A percentile compares a stretch with the other conserved stretches of the same genome.
Evolutionary conservation across 208 protist species (phyloP).

Genomic region (Endotrypanum monterogeii): DNA sequence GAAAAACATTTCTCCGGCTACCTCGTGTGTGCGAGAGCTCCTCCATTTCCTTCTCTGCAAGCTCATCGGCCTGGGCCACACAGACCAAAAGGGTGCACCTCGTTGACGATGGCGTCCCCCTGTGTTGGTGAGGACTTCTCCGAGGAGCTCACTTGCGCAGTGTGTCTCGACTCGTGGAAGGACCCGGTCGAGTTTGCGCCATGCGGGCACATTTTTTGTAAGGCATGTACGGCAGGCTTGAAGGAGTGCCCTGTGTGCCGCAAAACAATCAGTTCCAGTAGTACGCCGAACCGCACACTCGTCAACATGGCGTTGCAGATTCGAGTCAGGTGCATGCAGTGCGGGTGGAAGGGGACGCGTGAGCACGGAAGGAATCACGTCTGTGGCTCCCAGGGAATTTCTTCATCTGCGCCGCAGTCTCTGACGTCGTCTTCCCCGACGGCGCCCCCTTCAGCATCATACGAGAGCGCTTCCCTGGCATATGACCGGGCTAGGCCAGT

Average conservation of each 20-base stretch:
- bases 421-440: neutral
- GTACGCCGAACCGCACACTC: slow-evolving; percentile 62
- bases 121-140: slow-evolving; percentile 58
- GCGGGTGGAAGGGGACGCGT: slow-evolving; percentile 70
- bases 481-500: neutral
- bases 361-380: slow-evolving; percentile 32
- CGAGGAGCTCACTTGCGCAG: slow-evolving; percentile 70
- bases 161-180: slow-evolving; percentile 82
- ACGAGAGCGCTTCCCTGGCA: neutral
- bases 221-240: slow-evolving; percentile 38
- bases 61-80: no score
- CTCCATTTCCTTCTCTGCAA: no score
- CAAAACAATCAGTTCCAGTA: slow-evolving; percentile 21
- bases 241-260: slow-evolving; percentile 72
- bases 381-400: no score
- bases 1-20: no score
- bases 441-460: neutral
- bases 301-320: slow-evolving; percentile 72
- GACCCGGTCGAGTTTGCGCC: slow-evolving; percentile 42
- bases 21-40: no score
- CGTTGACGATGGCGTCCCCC: slow-evolving; percentile 23
- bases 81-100: neutral
- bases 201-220: slow-evolving; percentile 71
- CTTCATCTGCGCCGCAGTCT: no score
- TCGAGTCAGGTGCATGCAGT: slow-evolving; percentile 53